These are phyloP conservation scores for Papiliotrema laurentii DNA, from an alignment of 1,284 basidiomycete genomes.

Conservation along the genomic window DNA sequence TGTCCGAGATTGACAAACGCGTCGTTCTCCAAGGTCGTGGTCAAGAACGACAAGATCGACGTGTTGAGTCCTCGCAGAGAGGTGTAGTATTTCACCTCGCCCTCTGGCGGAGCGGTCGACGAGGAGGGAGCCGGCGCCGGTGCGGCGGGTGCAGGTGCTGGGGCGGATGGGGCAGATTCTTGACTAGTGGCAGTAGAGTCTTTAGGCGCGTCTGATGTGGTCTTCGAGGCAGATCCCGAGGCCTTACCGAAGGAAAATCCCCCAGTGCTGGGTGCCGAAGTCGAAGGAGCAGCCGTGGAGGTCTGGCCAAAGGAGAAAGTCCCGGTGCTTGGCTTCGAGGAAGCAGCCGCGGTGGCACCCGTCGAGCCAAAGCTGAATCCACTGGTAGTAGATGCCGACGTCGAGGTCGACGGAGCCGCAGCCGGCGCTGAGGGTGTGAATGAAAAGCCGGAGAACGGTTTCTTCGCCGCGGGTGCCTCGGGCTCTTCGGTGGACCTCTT, in stretches of 20 bases:
- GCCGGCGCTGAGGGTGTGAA: not conserved
- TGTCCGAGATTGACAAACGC: constrained; percentile 67
- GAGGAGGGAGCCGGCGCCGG: constrained; percentile 11
- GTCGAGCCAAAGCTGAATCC: constrained; percentile 10
- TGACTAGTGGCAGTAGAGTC: not conserved
- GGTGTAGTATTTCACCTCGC: constrained; percentile 60
- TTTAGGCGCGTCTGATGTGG: constrained; percentile 7
- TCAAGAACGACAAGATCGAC: constrained; percentile 62
- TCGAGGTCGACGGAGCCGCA: not conserved
- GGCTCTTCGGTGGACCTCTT: not conserved
- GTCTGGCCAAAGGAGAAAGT: not conserved
- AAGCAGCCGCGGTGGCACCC: constrained; percentile 5
- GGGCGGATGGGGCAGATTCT: not conserved
- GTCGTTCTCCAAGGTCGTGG: constrained; percentile 63
- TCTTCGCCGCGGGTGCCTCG: not conserved
- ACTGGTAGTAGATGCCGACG: not conserved
- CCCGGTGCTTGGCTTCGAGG: constrained; percentile 6
- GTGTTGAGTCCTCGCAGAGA: constrained; percentile 75
- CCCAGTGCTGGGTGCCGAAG: not conserved
- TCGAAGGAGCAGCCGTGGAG: not conserved
- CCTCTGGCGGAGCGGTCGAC: constrained; percentile 29
- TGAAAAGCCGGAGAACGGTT: constrained; percentile 3
- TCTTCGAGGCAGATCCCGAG: constrained; percentile 28
- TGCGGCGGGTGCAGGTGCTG: not conserved
- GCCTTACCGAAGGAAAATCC: not conserved